phyloP scores from a whole-genome alignment of 2,329 filamentous ascomycete genomes.

The Clonostachys sp. region DNA sequence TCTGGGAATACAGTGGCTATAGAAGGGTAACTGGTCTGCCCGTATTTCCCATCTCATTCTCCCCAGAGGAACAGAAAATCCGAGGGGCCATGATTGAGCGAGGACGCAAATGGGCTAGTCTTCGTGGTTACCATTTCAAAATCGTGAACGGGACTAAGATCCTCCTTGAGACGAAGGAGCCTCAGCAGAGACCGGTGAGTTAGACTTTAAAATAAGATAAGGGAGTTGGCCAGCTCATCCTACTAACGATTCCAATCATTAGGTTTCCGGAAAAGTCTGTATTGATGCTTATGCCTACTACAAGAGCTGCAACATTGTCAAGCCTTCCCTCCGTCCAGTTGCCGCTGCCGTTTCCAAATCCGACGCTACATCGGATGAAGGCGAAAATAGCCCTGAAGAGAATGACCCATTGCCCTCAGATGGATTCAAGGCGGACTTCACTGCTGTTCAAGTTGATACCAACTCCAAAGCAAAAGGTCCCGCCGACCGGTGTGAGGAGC shows the following conservation, averaged over 20 bases:
- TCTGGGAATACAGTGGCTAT: slow-evolving; percentile 16
- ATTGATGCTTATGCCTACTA: slow-evolving; percentile 29
- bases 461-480: slow-evolving; percentile 4
- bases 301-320: slow-evolving; percentile 17
- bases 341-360: not conserved
- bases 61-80: slow-evolving; percentile 10
- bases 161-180: slow-evolving; percentile 11
- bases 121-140: slow-evolving; percentile 25
- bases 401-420: not conserved
- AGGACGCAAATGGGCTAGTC: slow-evolving; percentile 21
- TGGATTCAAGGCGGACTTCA: slow-evolving; percentile 4
- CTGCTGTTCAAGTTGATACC: slow-evolving; percentile 5
- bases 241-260: not conserved
- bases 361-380: not conserved
- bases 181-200: slow-evolving; percentile 16
- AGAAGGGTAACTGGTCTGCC: slow-evolving; percentile 16
- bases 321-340: slow-evolving; percentile 13
- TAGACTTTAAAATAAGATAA: not conserved
- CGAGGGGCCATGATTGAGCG: slow-evolving; percentile 16
- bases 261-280: slow-evolving; percentile 18
- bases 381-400: not conserved
- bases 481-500: slow-evolving; percentile 11
- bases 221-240: not conserved
- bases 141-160: slow-evolving; percentile 19
- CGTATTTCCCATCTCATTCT: slow-evolving; percentile 20